A percentile compares a stretch with the other conserved stretches of the same genome.
Evolutionary conservation across 768 basidiomycete species (phyloP).

Genomic region (Aureoboletus auriporus): DNA sequence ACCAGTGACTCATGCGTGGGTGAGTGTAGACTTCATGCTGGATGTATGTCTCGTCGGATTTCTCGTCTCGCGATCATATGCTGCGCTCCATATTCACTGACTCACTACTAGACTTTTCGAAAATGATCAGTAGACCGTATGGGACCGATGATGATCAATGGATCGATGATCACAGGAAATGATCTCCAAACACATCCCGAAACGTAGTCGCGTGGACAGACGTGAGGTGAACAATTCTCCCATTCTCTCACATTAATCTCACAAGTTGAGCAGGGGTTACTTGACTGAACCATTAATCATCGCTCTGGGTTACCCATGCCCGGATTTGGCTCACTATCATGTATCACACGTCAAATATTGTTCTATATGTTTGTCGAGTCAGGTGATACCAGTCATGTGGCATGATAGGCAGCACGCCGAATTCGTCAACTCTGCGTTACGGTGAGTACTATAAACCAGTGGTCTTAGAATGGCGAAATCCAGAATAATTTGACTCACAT

Average conservation of each 20-base stretch:
- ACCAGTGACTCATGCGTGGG: slow-evolving; percentile 98
- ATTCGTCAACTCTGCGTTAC: too few species aligned
- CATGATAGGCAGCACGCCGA: too few species aligned
- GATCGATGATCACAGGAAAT: too few species aligned
- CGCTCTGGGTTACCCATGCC: too few species aligned
- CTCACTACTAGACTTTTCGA: background rate
- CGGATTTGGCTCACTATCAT: too few species aligned
- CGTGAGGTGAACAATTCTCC: background rate
- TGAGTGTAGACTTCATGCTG: slow-evolving; percentile 94
- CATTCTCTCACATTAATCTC: slow-evolving; percentile 8
- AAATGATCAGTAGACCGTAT: background rate
- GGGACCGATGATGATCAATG: too few species aligned
- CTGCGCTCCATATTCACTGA: slow-evolving; percentile 22
- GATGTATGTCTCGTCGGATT: slow-evolving; percentile 92
- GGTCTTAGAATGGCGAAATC: slow-evolving; percentile 8
- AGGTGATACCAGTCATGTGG: background rate
- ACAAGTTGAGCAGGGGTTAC: background rate
- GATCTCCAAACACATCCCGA: background rate
- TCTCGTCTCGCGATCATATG: slow-evolving; percentile 65
- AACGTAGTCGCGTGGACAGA: background rate
- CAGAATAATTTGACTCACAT: slow-evolving; percentile 14
- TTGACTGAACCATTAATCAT: background rate
- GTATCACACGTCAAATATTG: background rate
- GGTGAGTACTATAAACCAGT: background rate
- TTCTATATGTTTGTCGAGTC: background rate